These are phyloP conservation scores for Neolentinus lepideus DNA, from an alignment of 1,284 basidiomycete species.

Conservation along the genomic window DNA sequence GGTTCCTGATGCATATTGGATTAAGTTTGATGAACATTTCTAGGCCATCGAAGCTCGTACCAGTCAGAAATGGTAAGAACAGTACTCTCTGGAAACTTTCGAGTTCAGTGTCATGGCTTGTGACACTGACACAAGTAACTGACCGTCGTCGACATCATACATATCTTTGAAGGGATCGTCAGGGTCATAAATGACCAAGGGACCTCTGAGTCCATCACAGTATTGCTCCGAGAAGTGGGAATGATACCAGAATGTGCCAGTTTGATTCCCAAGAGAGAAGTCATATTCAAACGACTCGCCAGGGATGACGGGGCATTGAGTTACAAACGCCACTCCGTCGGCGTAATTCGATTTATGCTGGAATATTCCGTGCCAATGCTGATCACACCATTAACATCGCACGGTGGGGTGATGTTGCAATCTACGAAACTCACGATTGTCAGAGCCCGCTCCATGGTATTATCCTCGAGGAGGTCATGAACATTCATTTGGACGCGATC, in stretches of 20 bases:
- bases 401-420: neutral
- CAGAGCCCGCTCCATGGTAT: conserved; percentile 24
- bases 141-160: conserved; percentile 37
- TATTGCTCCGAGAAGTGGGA: conserved; percentile 29
- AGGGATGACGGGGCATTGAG: conserved; percentile 45
- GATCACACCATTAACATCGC: neutral
- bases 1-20: conserved; percentile 23
- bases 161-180: conserved; percentile 27
- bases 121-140: neutral
- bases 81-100: conserved; percentile 21
- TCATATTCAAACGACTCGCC: conserved; percentile 38
- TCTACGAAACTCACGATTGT: conserved; percentile 22
- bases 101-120: neutral
- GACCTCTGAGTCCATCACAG: conserved; percentile 32
- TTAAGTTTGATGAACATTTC: neutral
- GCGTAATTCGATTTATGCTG: conserved; percentile 25
- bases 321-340: conserved; percentile 29
- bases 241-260: conserved; percentile 23
- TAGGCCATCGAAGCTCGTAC: conserved; percentile 23
- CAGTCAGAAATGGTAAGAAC: conserved; percentile 32
- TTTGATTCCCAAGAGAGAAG: conserved; percentile 23
- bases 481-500: conserved; percentile 25
- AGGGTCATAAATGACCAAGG: conserved; percentile 28
- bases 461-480: conserved; percentile 24
- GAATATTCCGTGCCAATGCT: conserved; percentile 32